Conservation (phyloP, 176 grass and related monocot species). For the sorghum (Sorghum bicolor) region Sorghum_bicolor_NCBIv3 NC_012873.2:62251001-62251500, state of each 20-base stretch:
- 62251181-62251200: constrained; percentile 7
- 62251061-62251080: background rate
- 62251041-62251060: background rate
- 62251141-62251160: constrained; percentile 52
- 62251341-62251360: constrained; percentile 16
- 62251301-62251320: constrained; percentile 51
- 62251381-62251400: background rate
- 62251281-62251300: constrained; percentile 55
- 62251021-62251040: too few species aligned
- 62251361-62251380: background rate
- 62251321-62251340: constrained; percentile 68
- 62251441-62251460: constrained; percentile 60
- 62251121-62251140: constrained; percentile 55
- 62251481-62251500: constrained; percentile 47
- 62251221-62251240: constrained; percentile 81
- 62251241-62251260: constrained; percentile 70
- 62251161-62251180: constrained; percentile 5
- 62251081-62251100: background rate
- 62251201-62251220: constrained; percentile 77
- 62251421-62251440: constrained; percentile 45
- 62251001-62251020: too few species aligned
- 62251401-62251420: background rate
- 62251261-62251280: constrained; percentile 52
- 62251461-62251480: constrained; percentile 36
- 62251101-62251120: constrained; percentile 48